Evolutionary conservation across 768 basidiomycete genomes (phyloP).

Genomic region (Rhizopogon roseolus): DNA sequence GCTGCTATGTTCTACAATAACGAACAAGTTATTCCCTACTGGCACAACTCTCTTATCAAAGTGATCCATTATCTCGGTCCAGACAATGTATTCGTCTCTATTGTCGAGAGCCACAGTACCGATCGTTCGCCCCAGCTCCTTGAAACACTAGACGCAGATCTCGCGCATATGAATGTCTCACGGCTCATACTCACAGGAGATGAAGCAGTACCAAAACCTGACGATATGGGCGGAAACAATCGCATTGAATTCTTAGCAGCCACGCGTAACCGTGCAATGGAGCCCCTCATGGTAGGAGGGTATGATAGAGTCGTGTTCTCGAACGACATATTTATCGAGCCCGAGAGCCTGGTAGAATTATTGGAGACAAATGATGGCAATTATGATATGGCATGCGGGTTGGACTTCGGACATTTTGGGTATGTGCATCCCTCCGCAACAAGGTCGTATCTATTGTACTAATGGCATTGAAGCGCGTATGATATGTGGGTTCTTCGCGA

Average conservation of each 20-base stretch:
- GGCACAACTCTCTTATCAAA: slow-evolving; percentile 30
- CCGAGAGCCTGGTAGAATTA: slow-evolving; percentile 35
- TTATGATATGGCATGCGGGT: slow-evolving; percentile 40
- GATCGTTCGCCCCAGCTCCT: slow-evolving; percentile 30
- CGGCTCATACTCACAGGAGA: slow-evolving; percentile 27
- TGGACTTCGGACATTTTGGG: slow-evolving; percentile 34
- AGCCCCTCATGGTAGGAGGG: slow-evolving; percentile 34
- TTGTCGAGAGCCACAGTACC: slow-evolving; percentile 34
- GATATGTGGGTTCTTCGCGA: slow-evolving; percentile 36
- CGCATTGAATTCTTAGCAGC: slow-evolving; percentile 34
- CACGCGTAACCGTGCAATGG: slow-evolving; percentile 37
- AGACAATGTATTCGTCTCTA: slow-evolving; percentile 37
- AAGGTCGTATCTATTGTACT: neutral
- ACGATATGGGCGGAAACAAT: slow-evolving; percentile 10
- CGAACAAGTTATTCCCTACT: slow-evolving; percentile 32
- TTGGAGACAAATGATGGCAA: slow-evolving; percentile 31
- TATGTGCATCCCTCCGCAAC: slow-evolving; percentile 7
- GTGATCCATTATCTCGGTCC: slow-evolving; percentile 35
- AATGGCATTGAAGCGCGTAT: slow-evolving; percentile 21
- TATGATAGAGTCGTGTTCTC: slow-evolving; percentile 37
- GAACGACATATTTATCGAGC: slow-evolving; percentile 38
- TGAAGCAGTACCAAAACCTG: slow-evolving; percentile 16
- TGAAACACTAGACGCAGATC: slow-evolving; percentile 15
- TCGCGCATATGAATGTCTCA: slow-evolving; percentile 18
- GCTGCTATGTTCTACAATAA: slow-evolving; percentile 39